Base-by-base conservation (phyloP, 1,139 yeast genomes). In the Torulaspora globosa region DNA sequence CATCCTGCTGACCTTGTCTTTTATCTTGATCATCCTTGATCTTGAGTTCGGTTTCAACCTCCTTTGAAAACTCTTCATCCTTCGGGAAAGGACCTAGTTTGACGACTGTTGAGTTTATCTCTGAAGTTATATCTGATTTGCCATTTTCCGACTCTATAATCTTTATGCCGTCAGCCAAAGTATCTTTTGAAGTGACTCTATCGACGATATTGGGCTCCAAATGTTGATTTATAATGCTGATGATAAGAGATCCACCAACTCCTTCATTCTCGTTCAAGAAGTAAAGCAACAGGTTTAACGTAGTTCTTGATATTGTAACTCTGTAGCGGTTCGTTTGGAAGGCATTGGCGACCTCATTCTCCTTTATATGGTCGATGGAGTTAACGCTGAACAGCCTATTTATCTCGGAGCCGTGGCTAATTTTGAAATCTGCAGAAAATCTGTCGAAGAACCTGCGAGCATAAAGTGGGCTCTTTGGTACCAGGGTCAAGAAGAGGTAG, bases 251-350 rank as follows among this genome's bases (percentile, higher is more conserved):
- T 3, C 98, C 98, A 31, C 97, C 97, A 44, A 83, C 83, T 7
- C 87, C 85, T 67, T 89, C 97, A 61, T 88, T 87, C 62, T 92
- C 97, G 63, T 88, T 95, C 48, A 94, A 70, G 58, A 89, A 92
- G 64, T 87, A 87, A 43, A 94, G 72, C 55, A 92, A 74, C 55
- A 92, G 71, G 61, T 89, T 94, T 60, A 92, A 75, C 3, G 96
- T 80, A 0, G 97, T 89, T 53, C 86, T 82, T 11, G 96, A 84
- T 36, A 92, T 82, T 39, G 80, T 76, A 19, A 92, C 73, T 46
- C 80, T 74, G 67, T 89, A 92, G 61, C 85, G 84, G 68, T 84
- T 80, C 36, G 75, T 72, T 54, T 86, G 72, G 67, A 84, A 90
- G 8, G 84, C 79, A 57, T 79, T 66, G 15, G 97, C 95, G 56